Evolutionary conservation across 768 basidiomycete species (phyloP).

Genomic region (Mycena galericulata): DNA sequence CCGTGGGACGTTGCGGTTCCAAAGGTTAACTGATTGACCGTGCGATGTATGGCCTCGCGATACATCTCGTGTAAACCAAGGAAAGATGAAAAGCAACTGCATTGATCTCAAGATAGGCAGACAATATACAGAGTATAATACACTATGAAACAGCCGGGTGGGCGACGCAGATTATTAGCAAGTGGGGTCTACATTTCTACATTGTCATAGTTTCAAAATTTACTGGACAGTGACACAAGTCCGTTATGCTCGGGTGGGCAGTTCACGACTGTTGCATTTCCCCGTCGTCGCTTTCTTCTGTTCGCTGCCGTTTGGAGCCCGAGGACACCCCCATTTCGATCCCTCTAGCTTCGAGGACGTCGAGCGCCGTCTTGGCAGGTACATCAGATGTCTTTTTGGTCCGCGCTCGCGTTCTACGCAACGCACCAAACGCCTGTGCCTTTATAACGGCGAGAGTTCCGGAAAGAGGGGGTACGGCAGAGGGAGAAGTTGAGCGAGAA

Average conservation of each 20-base stretch:
- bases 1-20: slow-evolving; percentile 93
- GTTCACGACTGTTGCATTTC: slow-evolving; percentile 47
- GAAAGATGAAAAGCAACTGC: slow-evolving; percentile 13
- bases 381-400: slow-evolving; percentile 79
- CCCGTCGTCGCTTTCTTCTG: slow-evolving; percentile 61
- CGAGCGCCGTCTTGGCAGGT: slow-evolving; percentile 79
- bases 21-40: slow-evolving; percentile 56
- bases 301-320: slow-evolving; percentile 62
- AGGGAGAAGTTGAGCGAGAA: slow-evolving; percentile 63
- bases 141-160: slow-evolving; percentile 32
- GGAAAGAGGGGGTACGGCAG: slow-evolving; percentile 62
- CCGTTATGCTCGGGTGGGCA: slow-evolving; percentile 20
- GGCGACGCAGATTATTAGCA: slow-evolving; percentile 29
- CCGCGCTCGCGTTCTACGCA: slow-evolving; percentile 81
- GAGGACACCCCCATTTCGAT: slow-evolving; percentile 60
- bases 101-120: slow-evolving; percentile 32
- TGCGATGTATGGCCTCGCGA: not conserved
- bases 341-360: slow-evolving; percentile 86
- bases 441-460: slow-evolving; percentile 92
- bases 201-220: slow-evolving; percentile 27
- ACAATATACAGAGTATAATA: slow-evolving; percentile 35
- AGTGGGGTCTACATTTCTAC: slow-evolving; percentile 23
- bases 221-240: slow-evolving; percentile 25
- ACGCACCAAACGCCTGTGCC: slow-evolving; percentile 88
- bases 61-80: not conserved